Evolutionary conservation across 2,329 filamentous ascomycete species (phyloP).

Genomic region (Colletotrichum echinochloae): DNA sequence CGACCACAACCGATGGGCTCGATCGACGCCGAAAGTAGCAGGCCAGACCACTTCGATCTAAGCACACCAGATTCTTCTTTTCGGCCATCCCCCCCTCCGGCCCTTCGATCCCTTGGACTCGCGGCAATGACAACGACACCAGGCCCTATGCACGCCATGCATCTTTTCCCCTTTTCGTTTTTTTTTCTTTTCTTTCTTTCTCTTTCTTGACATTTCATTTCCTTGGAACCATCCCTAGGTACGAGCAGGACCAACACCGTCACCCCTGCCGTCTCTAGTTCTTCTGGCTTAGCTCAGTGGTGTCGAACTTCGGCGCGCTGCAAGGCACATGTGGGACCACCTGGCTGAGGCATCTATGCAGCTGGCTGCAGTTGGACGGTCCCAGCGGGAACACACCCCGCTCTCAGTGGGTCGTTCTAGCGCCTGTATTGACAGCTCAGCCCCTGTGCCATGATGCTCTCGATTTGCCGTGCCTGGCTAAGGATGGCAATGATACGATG

Average conservation of each 20-base stretch:
- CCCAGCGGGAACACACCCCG: conserved; percentile 28
- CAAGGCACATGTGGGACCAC: conserved; percentile 38
- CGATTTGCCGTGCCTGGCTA: conserved; percentile 15
- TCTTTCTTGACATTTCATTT: no score
- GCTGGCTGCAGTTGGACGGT: conserved; percentile 30
- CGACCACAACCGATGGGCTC: conserved; percentile 20
- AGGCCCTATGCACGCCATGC: conserved; percentile 9
- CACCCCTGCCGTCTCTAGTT: conserved; percentile 27
- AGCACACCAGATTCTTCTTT: conserved; percentile 13
- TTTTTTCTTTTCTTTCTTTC: conserved; percentile 10
- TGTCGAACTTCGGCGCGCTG: conserved; percentile 39
- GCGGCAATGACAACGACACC: conserved; percentile 25
- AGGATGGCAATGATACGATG: conserved; percentile 11
- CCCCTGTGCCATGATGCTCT: conserved; percentile 32
- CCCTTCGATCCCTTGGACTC: conserved; percentile 22
- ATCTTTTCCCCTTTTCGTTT: conserved; percentile 37
- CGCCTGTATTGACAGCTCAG: conserved; percentile 22
- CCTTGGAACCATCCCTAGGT: conserved; percentile 34
- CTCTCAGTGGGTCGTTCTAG: conserved; percentile 19
- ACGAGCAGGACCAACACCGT: conserved; percentile 6
- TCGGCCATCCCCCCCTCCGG: neutral
- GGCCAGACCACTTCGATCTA: conserved; percentile 16
- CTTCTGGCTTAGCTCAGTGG: conserved; percentile 27
- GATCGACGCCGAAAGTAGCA: conserved; percentile 23
- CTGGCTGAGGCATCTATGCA: conserved; percentile 38